Evolutionary conservation across 306 rosid genomes (phyloP).

Genomic region (Begonia fuchsioides): DNA sequence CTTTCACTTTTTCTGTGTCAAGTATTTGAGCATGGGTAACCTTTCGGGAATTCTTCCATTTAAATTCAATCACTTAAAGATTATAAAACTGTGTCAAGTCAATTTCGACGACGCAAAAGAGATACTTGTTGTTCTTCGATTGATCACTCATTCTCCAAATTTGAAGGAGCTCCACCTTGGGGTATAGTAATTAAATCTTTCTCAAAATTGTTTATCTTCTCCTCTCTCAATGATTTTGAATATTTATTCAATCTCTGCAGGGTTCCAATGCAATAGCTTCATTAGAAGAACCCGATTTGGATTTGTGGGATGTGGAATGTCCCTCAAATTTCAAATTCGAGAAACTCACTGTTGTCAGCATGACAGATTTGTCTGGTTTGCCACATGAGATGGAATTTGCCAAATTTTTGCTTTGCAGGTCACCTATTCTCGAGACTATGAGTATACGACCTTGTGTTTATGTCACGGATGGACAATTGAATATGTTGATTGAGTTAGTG

Average conservation of each 20-base stretch:
- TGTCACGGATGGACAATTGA: conserved; percentile 30
- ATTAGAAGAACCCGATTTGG: conserved; percentile 43
- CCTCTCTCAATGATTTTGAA: too few relatives aligned
- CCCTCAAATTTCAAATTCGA: conserved; percentile 25
- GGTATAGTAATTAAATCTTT: conserved; percentile 20
- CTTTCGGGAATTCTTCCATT: conserved; percentile 25
- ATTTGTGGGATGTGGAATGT: conserved; percentile 52
- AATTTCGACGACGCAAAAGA: conserved; percentile 87
- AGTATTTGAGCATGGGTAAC: conserved; percentile 87
- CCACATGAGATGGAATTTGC: conserved; percentile 69
- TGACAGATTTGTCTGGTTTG: conserved; percentile 60
- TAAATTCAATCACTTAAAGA: conserved; percentile 43
- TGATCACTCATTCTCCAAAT: conserved; percentile 74
- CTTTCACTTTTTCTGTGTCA: conserved; percentile 11
- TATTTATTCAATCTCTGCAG: too few relatives aligned
- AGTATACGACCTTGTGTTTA: conserved; percentile 33
- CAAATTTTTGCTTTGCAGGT: conserved; percentile 50
- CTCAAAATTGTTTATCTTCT: too few relatives aligned
- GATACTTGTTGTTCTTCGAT: conserved; percentile 65
- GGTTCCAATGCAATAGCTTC: conserved; percentile 28
- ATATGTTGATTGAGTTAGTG: conserved; percentile 53
- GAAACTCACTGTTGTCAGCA: conserved; percentile 50
- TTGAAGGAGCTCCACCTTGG: conserved; percentile 74
- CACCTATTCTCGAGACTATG: conserved; percentile 62
- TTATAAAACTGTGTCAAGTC: conserved; percentile 68